A percentile compares a stretch with the other conserved stretches of the same genome.
Conservation (phyloP, 2,329 filamentous ascomycete species). For the Paramyrothecium roridum region DNA sequence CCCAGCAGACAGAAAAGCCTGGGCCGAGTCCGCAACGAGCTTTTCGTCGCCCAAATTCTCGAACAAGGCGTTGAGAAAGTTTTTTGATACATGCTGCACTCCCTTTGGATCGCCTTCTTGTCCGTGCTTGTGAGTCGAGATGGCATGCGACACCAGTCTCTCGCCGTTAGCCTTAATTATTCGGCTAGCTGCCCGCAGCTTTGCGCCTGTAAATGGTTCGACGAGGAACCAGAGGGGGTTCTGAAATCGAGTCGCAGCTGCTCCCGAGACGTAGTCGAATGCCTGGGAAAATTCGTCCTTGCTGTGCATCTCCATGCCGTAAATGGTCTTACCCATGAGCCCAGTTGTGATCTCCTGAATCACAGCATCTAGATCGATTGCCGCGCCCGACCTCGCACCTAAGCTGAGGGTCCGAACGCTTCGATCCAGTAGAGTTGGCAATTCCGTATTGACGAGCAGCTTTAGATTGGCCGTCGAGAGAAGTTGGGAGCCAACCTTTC, state of each 20-base stretch:
- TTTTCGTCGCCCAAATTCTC: slow-evolving; percentile 51
- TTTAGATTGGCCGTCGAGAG: background rate
- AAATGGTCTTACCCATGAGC: slow-evolving; percentile 66
- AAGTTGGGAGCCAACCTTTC: slow-evolving; percentile 1
- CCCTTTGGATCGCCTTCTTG: background rate
- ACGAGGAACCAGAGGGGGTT: slow-evolving; percentile 62
- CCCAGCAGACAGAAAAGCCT: slow-evolving; percentile 64
- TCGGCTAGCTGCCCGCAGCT: slow-evolving; percentile 45
- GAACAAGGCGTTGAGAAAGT: slow-evolving; percentile 58
- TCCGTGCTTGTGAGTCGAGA: slow-evolving; percentile 29
- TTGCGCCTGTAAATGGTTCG: slow-evolving; percentile 45
- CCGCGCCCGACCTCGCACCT: slow-evolving; percentile 4
- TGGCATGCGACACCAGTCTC: slow-evolving; percentile 53
- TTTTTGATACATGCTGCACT: slow-evolving; percentile 42
- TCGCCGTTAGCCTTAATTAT: slow-evolving; percentile 52
- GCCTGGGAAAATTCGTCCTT: slow-evolving; percentile 57
- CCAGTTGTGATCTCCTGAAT: slow-evolving; percentile 64
- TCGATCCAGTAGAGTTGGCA: background rate
- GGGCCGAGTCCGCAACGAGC: slow-evolving; percentile 59
- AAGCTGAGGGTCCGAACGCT: background rate
- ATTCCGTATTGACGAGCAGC: background rate
- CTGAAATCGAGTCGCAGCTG: slow-evolving; percentile 59
- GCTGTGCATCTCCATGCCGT: slow-evolving; percentile 65
- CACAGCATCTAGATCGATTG: slow-evolving; percentile 54
- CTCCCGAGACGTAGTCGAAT: slow-evolving; percentile 61